Base-by-base conservation (phyloP, 306 rosid genomes). In the Trifolium repens region DNA sequence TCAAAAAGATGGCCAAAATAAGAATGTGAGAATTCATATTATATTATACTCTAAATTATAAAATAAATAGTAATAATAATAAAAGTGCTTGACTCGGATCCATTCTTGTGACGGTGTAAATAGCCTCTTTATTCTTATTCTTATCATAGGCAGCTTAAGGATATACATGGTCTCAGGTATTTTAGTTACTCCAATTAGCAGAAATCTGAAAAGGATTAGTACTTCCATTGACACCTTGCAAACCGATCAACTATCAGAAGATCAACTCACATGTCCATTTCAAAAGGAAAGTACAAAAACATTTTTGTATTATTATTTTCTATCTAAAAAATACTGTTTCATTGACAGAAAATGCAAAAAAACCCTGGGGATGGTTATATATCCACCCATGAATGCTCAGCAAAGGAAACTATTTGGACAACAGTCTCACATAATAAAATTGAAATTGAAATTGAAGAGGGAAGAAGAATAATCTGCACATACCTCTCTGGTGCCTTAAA, bases 401-500 rank as follows among this genome's bases (percentile, higher is more conserved):
- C 11, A 54, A 54, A 54, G 22, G 0, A 54, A 54, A 4, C 30
- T 54, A 10, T 54, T 53, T 17, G 14, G 30, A 54, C 60, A 54
- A 54, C 19, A 34, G 22, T 14, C 7, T 15, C 13, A 34, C 15
- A 62, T 34, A 34, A 34, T 27, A 49, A 13, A 54, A 13, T 17
- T 17, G 19, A 17, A 17, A 17, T 17, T 17, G 68, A 27, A 47
- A 54, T 15, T 59, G 67, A 52, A 58, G 47, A 63, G 13, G 46
- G 32, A 53, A 71, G 53, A 55, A 64, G 40, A 44, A 75, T 12
- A 79, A 52, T 58, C 27, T 73, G 81, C 63, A 59, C 83, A 64
- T 73, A 94, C 98, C 98, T 90, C 88, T 94, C 96, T 3, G 98
- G 98, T 44, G 89, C 88, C 88, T 94, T 94, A 80, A 94, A 91